Evolutionary conservation across 352 stramenopile species (phyloP).

Genomic region (Globisporangium spinosum): DNA sequence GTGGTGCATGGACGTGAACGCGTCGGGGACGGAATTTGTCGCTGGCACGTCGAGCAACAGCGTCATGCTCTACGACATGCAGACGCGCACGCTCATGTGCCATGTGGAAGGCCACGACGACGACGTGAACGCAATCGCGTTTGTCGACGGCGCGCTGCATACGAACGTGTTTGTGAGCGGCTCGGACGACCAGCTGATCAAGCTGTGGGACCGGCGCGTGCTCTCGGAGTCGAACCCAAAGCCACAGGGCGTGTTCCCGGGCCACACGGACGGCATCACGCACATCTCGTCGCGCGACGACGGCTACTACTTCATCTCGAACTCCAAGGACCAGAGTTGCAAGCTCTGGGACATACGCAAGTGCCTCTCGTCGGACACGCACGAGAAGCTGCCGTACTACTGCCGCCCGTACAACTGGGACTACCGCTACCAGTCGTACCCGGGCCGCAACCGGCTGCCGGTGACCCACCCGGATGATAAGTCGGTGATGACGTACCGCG

Average conservation of each 20-base stretch:
- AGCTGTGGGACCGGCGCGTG: constrained; percentile 83
- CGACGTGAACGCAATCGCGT: constrained; percentile 83
- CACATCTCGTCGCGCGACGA: constrained; percentile 81
- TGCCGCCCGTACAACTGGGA: constrained; percentile 67
- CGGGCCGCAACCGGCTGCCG: constrained; percentile 45
- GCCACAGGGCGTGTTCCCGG: constrained; percentile 75
- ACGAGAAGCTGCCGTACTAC: constrained; percentile 41
- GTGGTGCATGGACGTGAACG: constrained; percentile 79
- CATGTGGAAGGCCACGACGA: constrained; percentile 71
- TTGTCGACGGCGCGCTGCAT: constrained; percentile 74
- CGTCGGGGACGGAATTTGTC: constrained; percentile 75
- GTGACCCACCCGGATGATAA: constrained; percentile 66
- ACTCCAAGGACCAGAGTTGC: constrained; percentile 79
- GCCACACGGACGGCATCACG: constrained; percentile 80
- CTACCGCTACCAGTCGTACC: constrained; percentile 81
- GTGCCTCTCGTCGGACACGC: constrained; percentile 49
- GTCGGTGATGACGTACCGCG: constrained; percentile 85
- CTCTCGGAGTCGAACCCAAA: constrained; percentile 68
- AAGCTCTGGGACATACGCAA: constrained; percentile 87
- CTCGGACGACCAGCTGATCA: constrained; percentile 81
- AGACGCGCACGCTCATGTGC: constrained; percentile 58
- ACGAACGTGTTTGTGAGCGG: constrained; percentile 86
- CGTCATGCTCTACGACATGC: constrained; percentile 81
- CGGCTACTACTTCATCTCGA: constrained; percentile 88
- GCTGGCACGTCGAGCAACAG: constrained; percentile 69